Conservation (phyloP, 495 filamentous ascomycete genomes). For the Parachaetomium inaequale region DNA sequence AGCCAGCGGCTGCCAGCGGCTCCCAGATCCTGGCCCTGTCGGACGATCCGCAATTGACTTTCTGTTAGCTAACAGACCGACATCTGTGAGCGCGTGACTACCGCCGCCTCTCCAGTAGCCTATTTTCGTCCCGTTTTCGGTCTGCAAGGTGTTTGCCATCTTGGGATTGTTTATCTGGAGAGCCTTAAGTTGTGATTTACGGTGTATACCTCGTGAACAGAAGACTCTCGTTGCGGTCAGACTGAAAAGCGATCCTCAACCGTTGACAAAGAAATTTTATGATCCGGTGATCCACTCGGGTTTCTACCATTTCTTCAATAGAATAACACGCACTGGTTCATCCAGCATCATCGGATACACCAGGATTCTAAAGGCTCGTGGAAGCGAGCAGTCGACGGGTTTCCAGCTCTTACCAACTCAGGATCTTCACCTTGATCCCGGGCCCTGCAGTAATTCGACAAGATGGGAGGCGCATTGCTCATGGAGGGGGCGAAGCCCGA, state of each 20-base stretch:
- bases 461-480: constrained; percentile 27
- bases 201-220: not conserved
- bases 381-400: no score
- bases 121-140: constrained; percentile 11
- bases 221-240: no score
- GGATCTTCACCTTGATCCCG: no score
- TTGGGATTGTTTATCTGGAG: not conserved
- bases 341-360: no score
- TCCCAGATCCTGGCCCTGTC: constrained; percentile 27
- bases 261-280: no score
- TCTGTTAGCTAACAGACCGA: constrained; percentile 33
- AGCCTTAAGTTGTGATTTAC: not conserved
- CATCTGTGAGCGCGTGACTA: constrained; percentile 27
- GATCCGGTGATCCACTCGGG: no score
- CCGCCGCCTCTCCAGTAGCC: constrained; percentile 7
- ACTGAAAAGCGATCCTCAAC: no score
- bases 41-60: constrained; percentile 30
- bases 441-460: not conserved
- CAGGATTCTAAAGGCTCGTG: no score
- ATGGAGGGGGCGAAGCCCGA: constrained; percentile 28
- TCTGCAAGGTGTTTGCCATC: not conserved
- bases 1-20: constrained; percentile 7
- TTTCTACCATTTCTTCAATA: no score
- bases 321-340: no score
- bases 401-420: no score